Conservation (phyloP, 2,329 filamentous ascomycete genomes). For the Magnaporthiopsis rhizophila region DNA sequence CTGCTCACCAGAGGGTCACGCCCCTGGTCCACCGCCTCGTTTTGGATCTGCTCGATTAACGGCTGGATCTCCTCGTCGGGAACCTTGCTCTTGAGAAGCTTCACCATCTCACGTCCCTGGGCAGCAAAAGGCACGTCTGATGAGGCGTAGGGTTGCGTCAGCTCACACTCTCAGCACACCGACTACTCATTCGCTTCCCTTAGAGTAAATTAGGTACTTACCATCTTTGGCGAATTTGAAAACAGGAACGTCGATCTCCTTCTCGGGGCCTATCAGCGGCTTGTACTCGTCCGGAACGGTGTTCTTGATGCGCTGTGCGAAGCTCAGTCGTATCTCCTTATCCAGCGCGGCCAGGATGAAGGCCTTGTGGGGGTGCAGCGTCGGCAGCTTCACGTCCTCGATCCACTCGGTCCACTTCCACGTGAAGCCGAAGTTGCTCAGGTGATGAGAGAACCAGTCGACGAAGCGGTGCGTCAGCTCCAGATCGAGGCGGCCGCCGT, state of each 20-base stretch:
- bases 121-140: constrained; percentile 70
- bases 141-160: constrained; percentile 8
- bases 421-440: constrained; percentile 98
- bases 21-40: constrained; percentile 61
- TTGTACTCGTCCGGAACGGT: constrained; percentile 83
- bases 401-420: constrained; percentile 99
- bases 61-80: constrained; percentile 79
- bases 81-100: constrained; percentile 75
- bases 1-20: constrained; percentile 77
- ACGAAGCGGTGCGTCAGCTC: constrained; percentile 82
- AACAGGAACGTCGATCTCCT: constrained; percentile 91
- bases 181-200: not conserved
- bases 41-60: constrained; percentile 71
- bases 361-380: constrained; percentile 80
- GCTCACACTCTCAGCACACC: not conserved
- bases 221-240: constrained; percentile 80
- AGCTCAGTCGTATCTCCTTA: constrained; percentile 94
- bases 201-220: constrained; percentile 32
- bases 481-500: constrained; percentile 73
- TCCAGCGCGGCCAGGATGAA: constrained; percentile 88
- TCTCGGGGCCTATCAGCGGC: constrained; percentile 72
- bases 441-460: constrained; percentile 96
- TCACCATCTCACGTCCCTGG: constrained; percentile 75
- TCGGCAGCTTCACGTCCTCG: constrained; percentile 70
- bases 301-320: constrained; percentile 90